Evolutionary conservation across 192 early-diverging fungal species (phyloP).

Genomic region (Coemansia reversa): DNA sequence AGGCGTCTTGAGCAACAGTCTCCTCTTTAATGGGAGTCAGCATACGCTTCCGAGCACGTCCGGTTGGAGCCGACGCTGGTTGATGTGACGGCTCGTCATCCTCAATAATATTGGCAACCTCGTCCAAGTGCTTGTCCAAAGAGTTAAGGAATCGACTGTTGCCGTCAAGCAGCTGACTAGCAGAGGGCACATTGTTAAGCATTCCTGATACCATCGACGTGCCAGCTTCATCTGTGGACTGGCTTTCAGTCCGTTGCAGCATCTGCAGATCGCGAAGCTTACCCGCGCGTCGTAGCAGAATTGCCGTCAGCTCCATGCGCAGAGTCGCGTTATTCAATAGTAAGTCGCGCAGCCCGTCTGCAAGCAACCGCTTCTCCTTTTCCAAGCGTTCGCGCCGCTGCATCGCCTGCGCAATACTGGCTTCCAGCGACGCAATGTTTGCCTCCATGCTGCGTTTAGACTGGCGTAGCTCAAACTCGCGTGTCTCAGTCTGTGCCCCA

Average conservation of each 20-base stretch:
- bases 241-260: constrained; percentile 19
- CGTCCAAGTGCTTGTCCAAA: constrained; percentile 43
- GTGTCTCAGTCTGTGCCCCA: not conserved
- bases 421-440: constrained; percentile 18
- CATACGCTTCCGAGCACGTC: constrained; percentile 19
- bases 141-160: constrained; percentile 27
- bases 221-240: constrained; percentile 25
- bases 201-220: constrained; percentile 31
- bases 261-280: constrained; percentile 27
- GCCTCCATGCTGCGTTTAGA: not conserved
- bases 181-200: constrained; percentile 35
- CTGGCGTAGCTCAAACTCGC: not conserved
- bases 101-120: constrained; percentile 41
- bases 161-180: constrained; percentile 43
- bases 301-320: constrained; percentile 29
- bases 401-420: constrained; percentile 6
- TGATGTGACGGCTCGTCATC: constrained; percentile 12
- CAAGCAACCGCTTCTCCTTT: constrained; percentile 38
- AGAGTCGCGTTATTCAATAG: constrained; percentile 33
- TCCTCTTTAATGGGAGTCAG: constrained; percentile 50
- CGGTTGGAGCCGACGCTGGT: not conserved
- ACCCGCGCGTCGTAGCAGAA: constrained; percentile 36
- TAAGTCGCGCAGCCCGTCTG: constrained; percentile 29
- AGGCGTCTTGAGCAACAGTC: constrained; percentile 1
- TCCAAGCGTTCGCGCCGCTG: constrained; percentile 21